Percentiles rank a stretch among this genome's conserved stretches.
Conservation (phyloP, 805 yeast species). For the Teunomyces pallodes region DNA sequence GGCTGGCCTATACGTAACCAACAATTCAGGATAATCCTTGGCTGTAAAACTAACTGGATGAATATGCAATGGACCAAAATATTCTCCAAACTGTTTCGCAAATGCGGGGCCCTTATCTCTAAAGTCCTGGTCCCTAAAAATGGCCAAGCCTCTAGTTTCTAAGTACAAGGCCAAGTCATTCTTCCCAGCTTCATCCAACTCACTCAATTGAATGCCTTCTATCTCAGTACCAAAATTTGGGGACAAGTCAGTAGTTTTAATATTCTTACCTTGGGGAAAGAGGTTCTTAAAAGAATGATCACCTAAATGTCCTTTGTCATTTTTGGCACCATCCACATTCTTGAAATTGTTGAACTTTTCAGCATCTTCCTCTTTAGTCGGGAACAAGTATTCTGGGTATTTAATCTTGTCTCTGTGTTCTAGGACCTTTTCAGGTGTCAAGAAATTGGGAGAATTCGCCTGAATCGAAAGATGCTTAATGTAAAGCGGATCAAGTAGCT, state of each 20-base stretch:
- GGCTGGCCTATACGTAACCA: constrained; percentile 21
- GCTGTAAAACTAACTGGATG: constrained; percentile 22
- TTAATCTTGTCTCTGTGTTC: constrained; percentile 14
- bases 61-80: constrained; percentile 28
- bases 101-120: constrained; percentile 24
- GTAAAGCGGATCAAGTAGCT: constrained; percentile 8
- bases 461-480: neutral
- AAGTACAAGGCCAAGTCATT: constrained; percentile 25
- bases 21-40: constrained; percentile 20
- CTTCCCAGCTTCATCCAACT: constrained; percentile 23
- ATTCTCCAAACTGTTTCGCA: constrained; percentile 18
- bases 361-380: constrained; percentile 16
- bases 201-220: constrained; percentile 23
- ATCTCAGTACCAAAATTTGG: constrained; percentile 28
- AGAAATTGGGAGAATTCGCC: neutral
- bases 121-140: constrained; percentile 25
- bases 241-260: constrained; percentile 16
- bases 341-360: constrained; percentile 16
- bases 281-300: constrained; percentile 18
- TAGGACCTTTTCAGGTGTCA: constrained; percentile 7
- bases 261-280: constrained; percentile 15
- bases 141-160: constrained; percentile 25
- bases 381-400: constrained; percentile 21
- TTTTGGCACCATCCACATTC: constrained; percentile 19
- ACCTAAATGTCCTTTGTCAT: constrained; percentile 27